Conservation (phyloP, 1,284 basidiomycete genomes). For the Austropuccinia psidii region DNA sequence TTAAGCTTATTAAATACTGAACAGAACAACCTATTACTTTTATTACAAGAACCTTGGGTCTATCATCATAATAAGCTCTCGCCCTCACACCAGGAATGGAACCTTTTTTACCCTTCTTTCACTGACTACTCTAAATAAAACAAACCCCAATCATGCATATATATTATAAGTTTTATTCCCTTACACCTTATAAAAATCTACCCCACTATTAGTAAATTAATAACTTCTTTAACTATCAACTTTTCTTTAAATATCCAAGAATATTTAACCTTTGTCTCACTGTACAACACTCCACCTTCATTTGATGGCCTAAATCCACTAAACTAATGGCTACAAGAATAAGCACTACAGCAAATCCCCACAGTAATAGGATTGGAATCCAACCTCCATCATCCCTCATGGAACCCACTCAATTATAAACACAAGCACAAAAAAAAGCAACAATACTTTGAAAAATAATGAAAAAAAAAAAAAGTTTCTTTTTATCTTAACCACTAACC, state of each 20-base stretch:
- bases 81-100: background rate
- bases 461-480: background rate
- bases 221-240: too few relatives aligned
- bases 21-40: background rate
- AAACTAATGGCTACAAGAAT: too few relatives aligned
- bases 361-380: slow-evolving; percentile 4
- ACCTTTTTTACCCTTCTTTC: background rate
- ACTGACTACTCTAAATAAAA: background rate
- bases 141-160: background rate
- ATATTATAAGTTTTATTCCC: background rate
- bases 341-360: background rate
- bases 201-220: too few relatives aligned
- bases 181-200: background rate
- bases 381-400: background rate
- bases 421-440: background rate
- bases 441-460: background rate
- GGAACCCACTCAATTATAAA: slow-evolving; percentile 1
- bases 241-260: too few relatives aligned
- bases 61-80: background rate
- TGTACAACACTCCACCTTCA: background rate
- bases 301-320: too few relatives aligned
- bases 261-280: background rate
- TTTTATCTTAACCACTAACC: background rate
- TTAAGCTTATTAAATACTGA: background rate
- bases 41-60: background rate